phyloP scores from a whole-genome alignment of 495 filamentous ascomycete species.

The Viridothelium virens region DNA sequence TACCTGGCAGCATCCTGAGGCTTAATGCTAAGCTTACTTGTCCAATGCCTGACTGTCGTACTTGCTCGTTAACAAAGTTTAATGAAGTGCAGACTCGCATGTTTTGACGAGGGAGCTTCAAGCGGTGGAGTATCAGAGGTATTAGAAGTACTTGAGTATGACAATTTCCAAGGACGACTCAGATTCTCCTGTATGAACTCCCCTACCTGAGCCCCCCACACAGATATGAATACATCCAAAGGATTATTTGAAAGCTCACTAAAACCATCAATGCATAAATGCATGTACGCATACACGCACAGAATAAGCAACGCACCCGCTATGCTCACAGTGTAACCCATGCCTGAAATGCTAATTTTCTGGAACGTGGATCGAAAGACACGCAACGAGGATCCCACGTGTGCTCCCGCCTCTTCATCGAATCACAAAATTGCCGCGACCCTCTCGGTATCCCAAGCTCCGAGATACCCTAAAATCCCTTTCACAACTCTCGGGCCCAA shows the following conservation, averaged over 20 bases:
- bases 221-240: not conserved
- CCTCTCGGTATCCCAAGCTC: not conserved
- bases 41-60: not conserved
- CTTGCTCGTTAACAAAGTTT: not conserved
- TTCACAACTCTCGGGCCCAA: not conserved
- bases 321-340: not conserved
- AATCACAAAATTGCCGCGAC: constrained; percentile 8
- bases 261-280: not conserved
- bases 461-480: not conserved
- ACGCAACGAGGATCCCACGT: not conserved
- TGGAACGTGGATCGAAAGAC: not conserved
- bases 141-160: not conserved
- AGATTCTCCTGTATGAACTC: not conserved
- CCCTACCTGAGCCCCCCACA: not conserved
- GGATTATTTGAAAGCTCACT: not conserved
- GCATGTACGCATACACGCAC: not conserved
- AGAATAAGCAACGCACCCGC: not conserved
- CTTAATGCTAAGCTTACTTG: not conserved
- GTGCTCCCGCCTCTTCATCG: not conserved
- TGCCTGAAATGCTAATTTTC: not conserved
- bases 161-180: not conserved
- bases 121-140: not conserved
- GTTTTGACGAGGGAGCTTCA: not conserved
- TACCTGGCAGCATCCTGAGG: not conserved
- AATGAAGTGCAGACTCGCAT: not conserved